Conservation (phyloP, 352 stramenopile species). For the Phytophthora brassicae region DNA sequence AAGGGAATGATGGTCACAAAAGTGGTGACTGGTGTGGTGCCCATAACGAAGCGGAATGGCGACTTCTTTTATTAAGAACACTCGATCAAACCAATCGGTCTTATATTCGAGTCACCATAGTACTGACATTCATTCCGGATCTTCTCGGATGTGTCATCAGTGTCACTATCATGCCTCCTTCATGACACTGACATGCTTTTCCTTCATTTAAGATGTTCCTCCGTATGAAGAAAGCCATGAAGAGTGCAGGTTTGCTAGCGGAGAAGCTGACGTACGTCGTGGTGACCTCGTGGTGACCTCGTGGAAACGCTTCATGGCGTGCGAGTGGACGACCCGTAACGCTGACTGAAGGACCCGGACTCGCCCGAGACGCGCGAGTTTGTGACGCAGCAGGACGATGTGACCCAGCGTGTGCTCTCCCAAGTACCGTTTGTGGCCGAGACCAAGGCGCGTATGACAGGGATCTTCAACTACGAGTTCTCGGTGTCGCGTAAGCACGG, state of each 20-base stretch:
- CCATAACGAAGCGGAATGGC: too few species aligned
- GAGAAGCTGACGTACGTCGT: slow-evolving; percentile 49
- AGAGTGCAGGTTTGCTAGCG: slow-evolving; percentile 26
- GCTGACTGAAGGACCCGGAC: slow-evolving; percentile 82
- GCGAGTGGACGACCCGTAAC: slow-evolving; percentile 64
- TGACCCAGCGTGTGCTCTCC: slow-evolving; percentile 65
- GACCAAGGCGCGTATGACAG: slow-evolving; percentile 74
- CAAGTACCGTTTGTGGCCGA: slow-evolving; percentile 69
- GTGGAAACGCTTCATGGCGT: slow-evolving; percentile 61
- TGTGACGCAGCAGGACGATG: slow-evolving; percentile 72
- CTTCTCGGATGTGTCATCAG: too few species aligned
- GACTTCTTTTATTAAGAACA: too few species aligned
- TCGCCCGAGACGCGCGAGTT: slow-evolving; percentile 79
- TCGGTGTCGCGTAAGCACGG: slow-evolving; percentile 73
- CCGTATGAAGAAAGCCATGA: slow-evolving; percentile 38
- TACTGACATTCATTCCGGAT: too few species aligned
- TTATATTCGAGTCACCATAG: too few species aligned
- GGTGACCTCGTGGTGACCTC: slow-evolving; percentile 48
- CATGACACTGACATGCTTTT: slow-evolving; percentile 2
- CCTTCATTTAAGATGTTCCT: slow-evolving; percentile 16
- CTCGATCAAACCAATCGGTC: too few species aligned
- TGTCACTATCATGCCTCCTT: neutral
- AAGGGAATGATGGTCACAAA: too few species aligned
- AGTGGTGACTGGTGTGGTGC: too few species aligned
- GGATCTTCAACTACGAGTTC: slow-evolving; percentile 90